Evolutionary conservation across 352 stramenopile genomes (phyloP), one percentile per base, ranked within the genome.

Genomic region (Phytophthora brassicae): DNA sequence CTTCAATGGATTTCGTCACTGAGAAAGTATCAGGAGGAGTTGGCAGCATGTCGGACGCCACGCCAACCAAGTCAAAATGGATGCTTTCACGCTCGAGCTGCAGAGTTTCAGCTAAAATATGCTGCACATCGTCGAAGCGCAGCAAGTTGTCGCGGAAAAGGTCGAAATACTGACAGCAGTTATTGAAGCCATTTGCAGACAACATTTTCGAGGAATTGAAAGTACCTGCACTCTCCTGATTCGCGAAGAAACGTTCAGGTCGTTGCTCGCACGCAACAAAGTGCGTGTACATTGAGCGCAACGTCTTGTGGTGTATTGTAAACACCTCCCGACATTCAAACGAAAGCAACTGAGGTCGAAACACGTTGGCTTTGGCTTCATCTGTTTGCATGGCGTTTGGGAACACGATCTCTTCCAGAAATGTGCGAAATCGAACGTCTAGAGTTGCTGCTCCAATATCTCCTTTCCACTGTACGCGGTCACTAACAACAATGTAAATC

Each of bases 1-100:
- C 7, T 1, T 43, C 47, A 2, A 48, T 20, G 14, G 23, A 26
- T 44, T 33, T 45, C 26, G 39, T 17, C n/a, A n/a, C 17, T 60
- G 29, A 12, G 13, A 20, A 24, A 11, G 16, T 26, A 11, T 28
- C 41, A 9, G 29, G 3, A 12, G 43, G 16, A 33, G 17, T 9
- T 26, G 29, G 7, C 0, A 33, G 11, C 7, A 28, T 20, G 2
- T 39, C 49, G 26, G 33, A 41, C 13, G 48, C 7, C 26, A 38
- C 8, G 1, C 48, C 33, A 19, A 17, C 29, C 35, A 65, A 43
- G 9, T 71, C 51, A 17, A 84, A 68, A 19, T 77, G 77, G 36
- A 89, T 71, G 45, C 71, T 81, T 14, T 87, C 72, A 17, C 77
- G 77, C 28, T 89, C 80, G 17, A 87, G 69, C 45, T 85, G 79